phyloP scores from a whole-genome alignment of 257 asterid genomes.

The Solanum etuberosum region DNA sequence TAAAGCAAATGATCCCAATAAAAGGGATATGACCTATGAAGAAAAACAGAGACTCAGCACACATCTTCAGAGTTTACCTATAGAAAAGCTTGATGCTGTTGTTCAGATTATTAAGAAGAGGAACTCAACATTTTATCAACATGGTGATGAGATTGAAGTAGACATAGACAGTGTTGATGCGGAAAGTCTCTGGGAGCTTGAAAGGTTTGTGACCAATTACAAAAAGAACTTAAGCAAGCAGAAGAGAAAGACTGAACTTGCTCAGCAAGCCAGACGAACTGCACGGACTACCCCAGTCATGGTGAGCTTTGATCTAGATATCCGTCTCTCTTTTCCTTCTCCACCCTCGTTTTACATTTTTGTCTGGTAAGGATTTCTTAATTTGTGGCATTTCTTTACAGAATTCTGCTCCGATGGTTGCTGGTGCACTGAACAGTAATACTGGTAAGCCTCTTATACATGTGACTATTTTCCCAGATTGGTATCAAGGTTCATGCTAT shows the following conservation, averaged over 20 bases:
- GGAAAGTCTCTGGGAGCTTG: constrained; percentile 20
- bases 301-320: constrained; percentile 4
- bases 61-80: constrained; percentile 11
- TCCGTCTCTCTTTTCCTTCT: no score
- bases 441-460: background rate
- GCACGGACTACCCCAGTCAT: background rate
- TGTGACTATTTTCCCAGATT: background rate
- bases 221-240: constrained; percentile 11
- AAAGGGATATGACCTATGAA: constrained; percentile 19
- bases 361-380: background rate
- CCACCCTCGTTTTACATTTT: background rate
- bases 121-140: constrained; percentile 5
- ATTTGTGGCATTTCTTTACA: background rate
- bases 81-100: constrained; percentile 15
- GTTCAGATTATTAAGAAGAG: constrained; percentile 20
- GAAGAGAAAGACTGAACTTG: constrained; percentile 7
- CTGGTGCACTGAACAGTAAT: background rate
- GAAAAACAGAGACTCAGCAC: constrained; percentile 15
- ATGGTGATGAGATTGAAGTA: constrained; percentile 15
- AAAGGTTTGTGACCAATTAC: constrained; percentile 19
- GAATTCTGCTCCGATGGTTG: constrained; percentile 1
- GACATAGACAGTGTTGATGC: constrained; percentile 15
- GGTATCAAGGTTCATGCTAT: background rate
- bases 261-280: background rate
- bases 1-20: constrained; percentile 10